phyloP scores from a whole-genome alignment of 1,284 basidiomycete genomes.

The Puccinia triticina region DNA sequence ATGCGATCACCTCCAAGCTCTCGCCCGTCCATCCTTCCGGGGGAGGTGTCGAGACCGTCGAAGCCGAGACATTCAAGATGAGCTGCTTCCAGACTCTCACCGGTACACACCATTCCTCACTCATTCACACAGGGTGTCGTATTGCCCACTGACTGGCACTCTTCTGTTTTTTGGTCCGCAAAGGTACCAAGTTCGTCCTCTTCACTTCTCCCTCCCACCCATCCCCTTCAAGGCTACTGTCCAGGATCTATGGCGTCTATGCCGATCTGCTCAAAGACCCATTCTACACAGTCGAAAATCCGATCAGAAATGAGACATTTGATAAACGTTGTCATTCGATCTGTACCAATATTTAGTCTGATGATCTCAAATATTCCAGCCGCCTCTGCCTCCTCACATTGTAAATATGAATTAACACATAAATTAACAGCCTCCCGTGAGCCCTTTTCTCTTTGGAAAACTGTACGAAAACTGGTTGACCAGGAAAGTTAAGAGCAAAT shows the following conservation, averaged over 20 bases:
- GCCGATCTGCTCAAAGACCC: conserved; percentile 98
- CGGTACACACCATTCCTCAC: conserved; percentile 64
- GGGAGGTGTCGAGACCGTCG: conserved; percentile 84
- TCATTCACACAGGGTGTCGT: background rate
- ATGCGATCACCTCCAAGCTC: conserved; percentile 91
- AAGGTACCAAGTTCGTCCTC: conserved; percentile 93
- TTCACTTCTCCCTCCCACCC: conserved; percentile 77
- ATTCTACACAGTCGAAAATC: conserved; percentile 98
- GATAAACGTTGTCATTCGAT: conserved; percentile 64
- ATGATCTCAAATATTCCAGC: too few species aligned
- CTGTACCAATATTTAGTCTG: conserved; percentile 19
- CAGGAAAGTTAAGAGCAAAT: too few species aligned
- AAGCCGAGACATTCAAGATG: conserved; percentile 90
- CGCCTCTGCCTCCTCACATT: background rate
- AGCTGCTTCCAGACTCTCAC: conserved; percentile 87
- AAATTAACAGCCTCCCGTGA: too few species aligned
- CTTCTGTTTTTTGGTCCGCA: background rate
- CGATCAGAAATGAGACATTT: conserved; percentile 87
- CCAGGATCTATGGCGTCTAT: conserved; percentile 59
- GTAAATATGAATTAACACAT: too few species aligned
- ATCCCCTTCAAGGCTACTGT: conserved; percentile 61
- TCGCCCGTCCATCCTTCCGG: conserved; percentile 71
- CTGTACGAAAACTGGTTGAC: too few species aligned
- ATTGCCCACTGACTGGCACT: background rate
- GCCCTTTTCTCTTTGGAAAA: too few species aligned